phyloP scores from a whole-genome alignment of 2,329 filamentous ascomycete genomes.

The Fusarium tanahbumbuense region DNA sequence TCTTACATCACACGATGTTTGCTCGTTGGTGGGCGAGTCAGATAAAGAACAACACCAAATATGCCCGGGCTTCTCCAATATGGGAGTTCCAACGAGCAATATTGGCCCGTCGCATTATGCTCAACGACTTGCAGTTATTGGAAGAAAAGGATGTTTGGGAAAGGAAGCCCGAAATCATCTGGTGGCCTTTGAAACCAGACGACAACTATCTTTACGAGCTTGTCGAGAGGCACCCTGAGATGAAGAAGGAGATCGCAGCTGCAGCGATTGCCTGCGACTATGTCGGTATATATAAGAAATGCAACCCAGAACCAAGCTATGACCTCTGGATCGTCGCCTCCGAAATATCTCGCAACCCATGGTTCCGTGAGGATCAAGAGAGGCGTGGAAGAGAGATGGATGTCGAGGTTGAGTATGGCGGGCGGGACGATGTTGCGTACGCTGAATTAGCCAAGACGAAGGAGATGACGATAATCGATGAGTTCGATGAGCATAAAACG shows the following conservation, averaged over 20 bases:
- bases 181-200: slow-evolving; percentile 10
- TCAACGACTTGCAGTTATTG: slow-evolving; percentile 1
- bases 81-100: slow-evolving; percentile 4
- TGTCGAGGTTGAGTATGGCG: background rate
- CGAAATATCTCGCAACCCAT: background rate
- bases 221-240: background rate
- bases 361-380: slow-evolving; percentile 3
- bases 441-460: background rate
- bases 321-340: background rate
- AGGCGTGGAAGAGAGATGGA: background rate
- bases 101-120: slow-evolving; percentile 8
- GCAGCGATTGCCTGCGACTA: slow-evolving; percentile 23
- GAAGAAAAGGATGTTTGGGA: background rate
- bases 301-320: slow-evolving; percentile 1
- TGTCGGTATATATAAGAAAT: accelerated
- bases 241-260: background rate
- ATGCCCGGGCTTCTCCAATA: background rate
- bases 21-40: slow-evolving; percentile 17
- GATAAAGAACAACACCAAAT: slow-evolving; percentile 2
- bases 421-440: background rate
- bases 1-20: slow-evolving; percentile 9
- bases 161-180: slow-evolving; percentile 10
- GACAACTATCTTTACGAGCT: too few species aligned
- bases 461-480: background rate
- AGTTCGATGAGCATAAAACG: background rate